phyloP scores from a whole-genome alignment of 1,284 basidiomycete genomes.

The Termitomyces sp. region DNA sequence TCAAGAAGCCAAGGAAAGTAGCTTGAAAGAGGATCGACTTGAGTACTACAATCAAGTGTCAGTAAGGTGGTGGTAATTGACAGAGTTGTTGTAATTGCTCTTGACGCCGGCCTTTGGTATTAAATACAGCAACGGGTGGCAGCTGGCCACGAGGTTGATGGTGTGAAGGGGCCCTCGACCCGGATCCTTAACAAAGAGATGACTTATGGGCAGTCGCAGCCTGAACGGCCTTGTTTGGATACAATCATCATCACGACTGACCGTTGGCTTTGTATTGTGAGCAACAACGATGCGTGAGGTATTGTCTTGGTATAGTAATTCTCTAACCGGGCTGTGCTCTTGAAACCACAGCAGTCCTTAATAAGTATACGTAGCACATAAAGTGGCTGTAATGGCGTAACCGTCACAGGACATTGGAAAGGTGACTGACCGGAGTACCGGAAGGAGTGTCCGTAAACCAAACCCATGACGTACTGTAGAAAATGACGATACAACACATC shows the following conservation, averaged over 20 bases:
- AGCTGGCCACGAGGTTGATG: constrained; percentile 4
- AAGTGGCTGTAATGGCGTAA: too few relatives aligned
- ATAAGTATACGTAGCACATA: too few relatives aligned
- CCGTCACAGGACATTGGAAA: too few relatives aligned
- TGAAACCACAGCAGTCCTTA: background rate
- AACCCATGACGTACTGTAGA: too few relatives aligned
- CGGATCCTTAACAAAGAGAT: background rate
- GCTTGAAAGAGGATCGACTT: too few relatives aligned
- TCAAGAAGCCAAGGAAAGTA: background rate
- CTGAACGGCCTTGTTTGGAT: background rate
- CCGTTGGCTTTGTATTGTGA: background rate
- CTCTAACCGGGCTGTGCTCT: background rate
- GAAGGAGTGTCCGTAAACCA: too few relatives aligned
- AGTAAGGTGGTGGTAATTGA: background rate
- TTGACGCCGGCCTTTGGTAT: constrained; percentile 7
- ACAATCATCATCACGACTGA: background rate
- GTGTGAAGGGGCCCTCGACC: background rate
- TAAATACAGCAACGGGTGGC: background rate
- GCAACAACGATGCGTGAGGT: background rate
- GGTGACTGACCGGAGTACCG: too few relatives aligned
- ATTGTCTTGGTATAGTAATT: background rate
- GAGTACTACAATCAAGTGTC: background rate
- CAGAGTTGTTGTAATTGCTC: background rate
- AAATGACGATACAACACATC: too few relatives aligned
- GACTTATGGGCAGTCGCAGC: background rate